Conservation (phyloP, 202 grass and related monocot species). For the Carex arenaria region DNA sequence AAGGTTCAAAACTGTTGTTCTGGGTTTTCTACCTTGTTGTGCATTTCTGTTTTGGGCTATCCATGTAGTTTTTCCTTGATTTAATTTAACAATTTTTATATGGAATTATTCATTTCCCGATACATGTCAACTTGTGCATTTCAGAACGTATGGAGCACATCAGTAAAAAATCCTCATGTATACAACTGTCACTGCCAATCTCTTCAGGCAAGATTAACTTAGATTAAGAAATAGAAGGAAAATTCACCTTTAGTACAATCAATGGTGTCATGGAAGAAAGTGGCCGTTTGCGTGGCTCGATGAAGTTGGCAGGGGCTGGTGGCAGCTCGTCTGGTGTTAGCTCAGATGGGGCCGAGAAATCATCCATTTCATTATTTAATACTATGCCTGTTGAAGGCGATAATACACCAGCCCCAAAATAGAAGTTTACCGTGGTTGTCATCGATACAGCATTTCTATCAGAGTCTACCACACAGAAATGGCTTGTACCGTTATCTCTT, state of each 20-base stretch:
- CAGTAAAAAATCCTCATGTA: not conserved
- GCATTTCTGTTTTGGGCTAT: not conserved
- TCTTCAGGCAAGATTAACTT: not conserved
- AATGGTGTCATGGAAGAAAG: slow-evolving; percentile 83
- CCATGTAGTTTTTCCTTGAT: not conserved
- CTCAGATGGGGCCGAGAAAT: slow-evolving; percentile 60
- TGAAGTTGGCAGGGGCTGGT: slow-evolving; percentile 85
- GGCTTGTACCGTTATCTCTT: slow-evolving; percentile 68
- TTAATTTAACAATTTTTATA: not conserved
- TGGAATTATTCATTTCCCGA: not conserved
- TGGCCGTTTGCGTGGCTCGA: slow-evolving; percentile 55
- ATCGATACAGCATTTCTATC: slow-evolving; percentile 75
- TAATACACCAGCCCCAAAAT: slow-evolving; percentile 57
- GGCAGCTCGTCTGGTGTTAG: slow-evolving; percentile 45
- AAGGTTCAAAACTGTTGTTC: not conserved
- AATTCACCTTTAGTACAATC: slow-evolving; percentile 53
- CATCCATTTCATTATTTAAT: slow-evolving; percentile 95
- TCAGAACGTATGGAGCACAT: not conserved
- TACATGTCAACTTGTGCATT: not conserved
- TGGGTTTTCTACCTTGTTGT: not conserved
- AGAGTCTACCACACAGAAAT: slow-evolving; percentile 73
- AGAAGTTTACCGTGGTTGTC: slow-evolving; percentile 70
- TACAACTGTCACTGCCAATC: not conserved
- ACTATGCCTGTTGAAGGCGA: slow-evolving; percentile 87
- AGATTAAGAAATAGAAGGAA: not conserved